phyloP scores from a whole-genome alignment of 805 yeast species.

The Tetrapisispora namnaoensis region DNA sequence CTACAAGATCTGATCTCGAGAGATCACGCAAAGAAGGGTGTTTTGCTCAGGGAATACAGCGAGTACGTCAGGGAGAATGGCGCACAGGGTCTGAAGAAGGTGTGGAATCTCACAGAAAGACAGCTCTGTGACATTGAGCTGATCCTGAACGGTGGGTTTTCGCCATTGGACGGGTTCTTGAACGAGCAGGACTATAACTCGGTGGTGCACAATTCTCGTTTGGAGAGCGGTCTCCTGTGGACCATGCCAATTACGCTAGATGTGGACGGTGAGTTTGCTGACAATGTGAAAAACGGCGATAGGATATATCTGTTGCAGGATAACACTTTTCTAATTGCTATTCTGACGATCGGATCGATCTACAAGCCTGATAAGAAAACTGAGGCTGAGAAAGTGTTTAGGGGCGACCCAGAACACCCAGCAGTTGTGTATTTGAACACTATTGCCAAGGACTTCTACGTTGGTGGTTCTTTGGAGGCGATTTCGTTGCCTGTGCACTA shows the following conservation, averaged over 20 bases:
- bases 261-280: conserved; percentile 39
- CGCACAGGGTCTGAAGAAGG: conserved; percentile 16
- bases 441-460: conserved; percentile 69
- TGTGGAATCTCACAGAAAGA: conserved; percentile 57
- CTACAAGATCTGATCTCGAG: conserved; percentile 79
- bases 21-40: conserved; percentile 52
- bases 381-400: conserved; percentile 81
- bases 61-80: conserved; percentile 24
- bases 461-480: conserved; percentile 86
- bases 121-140: conserved; percentile 90
- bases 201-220: conserved; percentile 59
- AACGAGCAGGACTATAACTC: conserved; percentile 52
- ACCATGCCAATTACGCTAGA: conserved; percentile 90
- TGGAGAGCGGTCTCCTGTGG: conserved; percentile 73
- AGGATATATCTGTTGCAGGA: conserved; percentile 71
- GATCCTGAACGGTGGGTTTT: conserved; percentile 88
- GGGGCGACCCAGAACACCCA: conserved; percentile 97
- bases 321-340: conserved; percentile 70
- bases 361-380: conserved; percentile 69
- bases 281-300: conserved; percentile 12
- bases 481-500: conserved; percentile 77
- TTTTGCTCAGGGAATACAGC: conserved; percentile 50
- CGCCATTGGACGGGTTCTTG: conserved; percentile 65
- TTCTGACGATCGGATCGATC: conserved; percentile 67
- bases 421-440: conserved; percentile 68